Conservation (phyloP, 768 basidiomycete genomes). For the Mycena polygramma region DNA sequence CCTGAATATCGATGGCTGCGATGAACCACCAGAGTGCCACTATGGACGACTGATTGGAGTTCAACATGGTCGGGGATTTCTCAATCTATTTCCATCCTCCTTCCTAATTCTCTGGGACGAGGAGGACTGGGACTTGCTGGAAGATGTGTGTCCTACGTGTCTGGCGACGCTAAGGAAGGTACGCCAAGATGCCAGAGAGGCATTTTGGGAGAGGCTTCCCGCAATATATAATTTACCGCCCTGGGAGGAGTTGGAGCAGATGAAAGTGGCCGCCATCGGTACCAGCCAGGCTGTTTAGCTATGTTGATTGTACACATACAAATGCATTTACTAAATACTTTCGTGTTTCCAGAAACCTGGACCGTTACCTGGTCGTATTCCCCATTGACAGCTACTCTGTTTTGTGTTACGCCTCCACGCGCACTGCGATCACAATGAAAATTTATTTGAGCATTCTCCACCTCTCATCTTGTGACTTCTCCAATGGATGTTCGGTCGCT, state of each 20-base stretch:
- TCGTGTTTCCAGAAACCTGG: no score
- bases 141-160: conserved; percentile 3
- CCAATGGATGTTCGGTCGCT: no score
- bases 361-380: no score
- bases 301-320: no score
- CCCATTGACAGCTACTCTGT: no score
- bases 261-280: conserved; percentile 1
- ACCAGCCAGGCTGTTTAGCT: no score
- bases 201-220: conserved; percentile 24
- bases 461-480: no score
- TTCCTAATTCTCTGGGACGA: background rate
- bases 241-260: conserved; percentile 17
- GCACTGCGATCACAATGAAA: no score
- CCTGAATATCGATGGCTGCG: conserved; percentile 9
- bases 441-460: no score
- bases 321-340: no score
- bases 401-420: no score
- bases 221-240: conserved; percentile 13
- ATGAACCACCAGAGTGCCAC: background rate
- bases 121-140: conserved; percentile 10
- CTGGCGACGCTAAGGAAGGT: background rate
- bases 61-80: no score
- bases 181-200: conserved; percentile 7
- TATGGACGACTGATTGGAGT: background rate
- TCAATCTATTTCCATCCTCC: background rate